phyloP scores from a whole-genome alignment of 2,329 filamentous ascomycete genomes.

The Colletotrichum cuscutae region DNA sequence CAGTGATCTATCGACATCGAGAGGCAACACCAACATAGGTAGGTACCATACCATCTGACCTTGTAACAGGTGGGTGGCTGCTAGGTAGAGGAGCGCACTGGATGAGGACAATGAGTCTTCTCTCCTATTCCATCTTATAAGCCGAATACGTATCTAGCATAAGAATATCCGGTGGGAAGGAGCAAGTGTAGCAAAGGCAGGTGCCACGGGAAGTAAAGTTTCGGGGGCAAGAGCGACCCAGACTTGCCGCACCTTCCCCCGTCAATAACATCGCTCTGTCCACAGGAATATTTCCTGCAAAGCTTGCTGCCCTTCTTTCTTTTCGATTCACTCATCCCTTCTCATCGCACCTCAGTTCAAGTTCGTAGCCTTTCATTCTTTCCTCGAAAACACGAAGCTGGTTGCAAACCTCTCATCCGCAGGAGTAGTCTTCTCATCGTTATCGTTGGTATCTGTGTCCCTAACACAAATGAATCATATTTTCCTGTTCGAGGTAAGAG shows the following conservation, averaged over 20 bases:
- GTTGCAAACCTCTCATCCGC: background rate
- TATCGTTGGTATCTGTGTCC: background rate
- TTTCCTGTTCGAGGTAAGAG: background rate
- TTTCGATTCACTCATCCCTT: too few species aligned
- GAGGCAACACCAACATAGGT: too few species aligned
- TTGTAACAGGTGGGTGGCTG: too few species aligned
- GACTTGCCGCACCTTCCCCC: background rate
- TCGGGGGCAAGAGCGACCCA: background rate
- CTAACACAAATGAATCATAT: background rate
- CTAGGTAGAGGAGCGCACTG: too few species aligned
- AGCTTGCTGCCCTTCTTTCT: too few species aligned
- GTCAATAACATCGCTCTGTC: background rate
- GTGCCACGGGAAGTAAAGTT: background rate
- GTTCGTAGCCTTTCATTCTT: background rate
- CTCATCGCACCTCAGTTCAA: background rate
- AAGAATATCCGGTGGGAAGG: background rate
- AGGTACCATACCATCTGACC: too few species aligned
- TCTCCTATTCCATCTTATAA: background rate
- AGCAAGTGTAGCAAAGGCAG: background rate
- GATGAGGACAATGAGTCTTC: too few species aligned
- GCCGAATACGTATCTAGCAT: slow-evolving; percentile 15
- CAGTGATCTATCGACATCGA: too few species aligned
- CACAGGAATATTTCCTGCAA: background rate
- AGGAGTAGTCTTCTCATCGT: background rate
- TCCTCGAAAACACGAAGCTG: background rate